Base-by-base conservation (phyloP, 345 rosid species). In the Hibiscus mutabilis region DNA sequence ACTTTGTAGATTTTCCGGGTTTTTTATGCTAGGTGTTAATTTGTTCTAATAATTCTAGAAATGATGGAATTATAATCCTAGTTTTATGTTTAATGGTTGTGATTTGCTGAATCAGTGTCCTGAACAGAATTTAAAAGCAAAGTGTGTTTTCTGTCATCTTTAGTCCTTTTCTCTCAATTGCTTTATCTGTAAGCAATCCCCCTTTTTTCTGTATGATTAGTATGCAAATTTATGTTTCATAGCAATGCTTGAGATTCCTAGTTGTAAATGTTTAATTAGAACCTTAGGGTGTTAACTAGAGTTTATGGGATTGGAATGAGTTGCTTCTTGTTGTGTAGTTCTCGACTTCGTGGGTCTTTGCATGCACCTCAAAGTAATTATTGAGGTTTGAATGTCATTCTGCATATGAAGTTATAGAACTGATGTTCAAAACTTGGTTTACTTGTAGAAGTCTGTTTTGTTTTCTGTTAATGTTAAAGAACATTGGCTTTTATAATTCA, bases 331-430 rank as follows among this genome's bases (percentile, higher is more conserved):
- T 68, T 68, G 71, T 49, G 64, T 33, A 33, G 24, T 13, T 33
- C 66, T 10, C 10, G 66, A 62, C 66, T 35, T 33, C 5, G 18
- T 14, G 35, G 84, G 27, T 37, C 68, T 5, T 40, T 40, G 51
- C 27, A 12, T 63, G n/a, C 31, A 40, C 49, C 5, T 40, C 18
- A 21, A 21, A 42, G 31, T 19, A 42, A 64, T 10, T 18, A 62
- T 37, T 37, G 31, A 64, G 52, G 29, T 22, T 40, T 42, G 10
- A 12, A 40, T 21, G 51, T 21, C 49, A 37, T 18, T 35, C 29
- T 35, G 25, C 27, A 10, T 37, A 15, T 37, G 21, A 35, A 62
- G 67, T 37, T 19, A 18, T 35, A 5, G 49, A 62, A 62, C 49
- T 1, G 27, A 62, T 62, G 47, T 10, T 35, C 67, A n/a, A 35